A percentile compares a stretch with the other conserved stretches of the same genome.
phyloP scores from a whole-genome alignment of 148 eudicot genomes.

The Rhododendron williamsianum region DNA sequence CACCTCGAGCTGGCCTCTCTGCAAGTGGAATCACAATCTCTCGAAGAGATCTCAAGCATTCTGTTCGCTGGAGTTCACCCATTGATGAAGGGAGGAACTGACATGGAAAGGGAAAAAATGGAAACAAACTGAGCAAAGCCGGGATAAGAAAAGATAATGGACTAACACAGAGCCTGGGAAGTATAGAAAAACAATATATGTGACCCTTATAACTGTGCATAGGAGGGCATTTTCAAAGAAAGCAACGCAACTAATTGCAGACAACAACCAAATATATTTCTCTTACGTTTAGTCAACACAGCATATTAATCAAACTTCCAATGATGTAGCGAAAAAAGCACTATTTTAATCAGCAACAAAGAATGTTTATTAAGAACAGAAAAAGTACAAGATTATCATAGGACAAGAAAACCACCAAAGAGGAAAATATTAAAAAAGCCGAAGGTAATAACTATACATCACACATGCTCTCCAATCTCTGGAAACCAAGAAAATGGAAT shows the following conservation, averaged over 20 bases:
- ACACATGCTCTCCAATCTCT: neutral
- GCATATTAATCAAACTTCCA: neutral
- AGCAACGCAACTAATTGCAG: conserved; percentile 1
- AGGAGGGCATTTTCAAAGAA: neutral
- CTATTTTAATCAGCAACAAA: neutral
- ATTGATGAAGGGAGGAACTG: conserved; percentile 84
- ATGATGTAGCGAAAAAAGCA: neutral
- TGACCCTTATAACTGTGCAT: neutral
- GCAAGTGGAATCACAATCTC: conserved; percentile 89
- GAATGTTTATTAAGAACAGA: neutral
- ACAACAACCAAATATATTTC: neutral
- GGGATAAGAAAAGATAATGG: conserved; percentile 9
- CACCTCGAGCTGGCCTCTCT: conserved; percentile 99
- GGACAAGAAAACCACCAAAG: neutral
- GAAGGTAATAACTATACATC: neutral
- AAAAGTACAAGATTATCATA: neutral
- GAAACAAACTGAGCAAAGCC: neutral
- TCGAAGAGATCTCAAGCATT: conserved; percentile 80
- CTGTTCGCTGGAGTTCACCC: conserved; percentile 87
- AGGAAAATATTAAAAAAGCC: neutral
- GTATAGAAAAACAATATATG: neutral
- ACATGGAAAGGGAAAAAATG: neutral
- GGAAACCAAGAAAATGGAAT: neutral
- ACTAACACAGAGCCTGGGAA: neutral
- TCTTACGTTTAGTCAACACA: neutral